phyloP scores from a whole-genome alignment of 257 asterid genomes.

The Misopates orontium region DNA sequence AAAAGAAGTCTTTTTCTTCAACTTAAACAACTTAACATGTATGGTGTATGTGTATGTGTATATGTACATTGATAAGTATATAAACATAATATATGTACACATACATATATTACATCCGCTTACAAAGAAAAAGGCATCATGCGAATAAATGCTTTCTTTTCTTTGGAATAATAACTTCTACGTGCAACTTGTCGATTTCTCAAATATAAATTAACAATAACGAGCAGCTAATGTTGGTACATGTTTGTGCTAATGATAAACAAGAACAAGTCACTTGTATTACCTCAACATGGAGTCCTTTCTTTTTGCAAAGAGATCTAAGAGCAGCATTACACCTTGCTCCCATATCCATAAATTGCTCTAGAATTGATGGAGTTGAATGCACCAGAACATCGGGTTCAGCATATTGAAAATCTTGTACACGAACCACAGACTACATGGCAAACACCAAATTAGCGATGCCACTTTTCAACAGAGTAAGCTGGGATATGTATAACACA shows the following conservation, averaged over 20 bases:
- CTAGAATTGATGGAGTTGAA: constrained; percentile 55
- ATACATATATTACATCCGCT: too few species aligned
- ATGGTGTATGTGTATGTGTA: too few species aligned
- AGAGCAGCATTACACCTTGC: constrained; percentile 54
- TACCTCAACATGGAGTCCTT: constrained; percentile 78
- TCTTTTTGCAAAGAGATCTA: constrained; percentile 75
- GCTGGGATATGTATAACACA: constrained; percentile 6
- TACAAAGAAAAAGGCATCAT: neutral
- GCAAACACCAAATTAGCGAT: constrained; percentile 13
- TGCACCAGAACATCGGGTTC: constrained; percentile 78
- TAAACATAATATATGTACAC: too few species aligned
- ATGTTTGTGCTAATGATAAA: neutral
- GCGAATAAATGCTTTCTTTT: neutral
- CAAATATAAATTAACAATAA: neutral
- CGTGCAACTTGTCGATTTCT: neutral
- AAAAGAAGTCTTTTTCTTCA: too few species aligned
- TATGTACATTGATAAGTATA: too few species aligned
- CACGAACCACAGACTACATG: constrained; percentile 58
- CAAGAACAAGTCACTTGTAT: neutral
- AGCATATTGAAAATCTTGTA: constrained; percentile 73
- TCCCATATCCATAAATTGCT: constrained; percentile 47
- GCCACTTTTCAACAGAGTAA: neutral
- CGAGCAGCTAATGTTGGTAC: constrained; percentile 16
- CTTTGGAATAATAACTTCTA: neutral
- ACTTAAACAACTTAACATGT: too few species aligned